Base-by-base conservation (phyloP, 1,284 basidiomycete species). In the Chondrostereum purpureum region DNA sequence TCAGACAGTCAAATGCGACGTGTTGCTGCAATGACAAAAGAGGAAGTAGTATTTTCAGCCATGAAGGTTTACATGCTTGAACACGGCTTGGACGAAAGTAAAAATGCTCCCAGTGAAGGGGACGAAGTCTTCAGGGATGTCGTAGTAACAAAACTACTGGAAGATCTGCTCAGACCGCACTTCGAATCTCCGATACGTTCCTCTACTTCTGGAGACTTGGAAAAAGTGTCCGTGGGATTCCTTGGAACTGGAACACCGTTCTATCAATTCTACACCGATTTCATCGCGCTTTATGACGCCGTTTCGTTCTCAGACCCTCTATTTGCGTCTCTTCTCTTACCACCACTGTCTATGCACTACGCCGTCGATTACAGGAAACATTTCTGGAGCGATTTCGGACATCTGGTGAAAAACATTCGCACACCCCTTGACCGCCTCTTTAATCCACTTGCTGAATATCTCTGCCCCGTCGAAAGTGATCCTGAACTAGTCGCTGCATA, bases 61-160 rank as follows among this genome's bases (percentile, higher is more conserved):
- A 92, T 95, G 88, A 92, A 91, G 56, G 82, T 97, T 11, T 94
- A 92, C 66, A 93, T 96, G 91, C 78, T 98, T 14, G 94, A 96
- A 61, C 87, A 94, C 62, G 74, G 70, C 1, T 77, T 81, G 52
- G 62, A 34, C 16, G n/a, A n/a, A n/a, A n/a, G n/a, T n/a, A 34
- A 37, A 13, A 41, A 38, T n/a, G 19, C 20, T 10, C 16, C 24
- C 17, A 14, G 14, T 18, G 36, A 27, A n/a, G 49, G 39, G 4
- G 44, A 73, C 35, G 88, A 92, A 53, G 80, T 90, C 21, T 92
- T 81, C 63, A 71, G 87, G 16, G 83, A 91, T 60, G 50, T 51
- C 1, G 53, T 68, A 2, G 82, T 96, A 2, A 71, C 69, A 6
- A 61, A 58, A 3, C 59, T 80, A 18, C 83, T 95, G 73, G 58